A percentile compares a stretch with the other conserved stretches of the same genome.
phyloP scores from a whole-genome alignment of 148 eudicot genomes.

The Limonium bicolor region DNA sequence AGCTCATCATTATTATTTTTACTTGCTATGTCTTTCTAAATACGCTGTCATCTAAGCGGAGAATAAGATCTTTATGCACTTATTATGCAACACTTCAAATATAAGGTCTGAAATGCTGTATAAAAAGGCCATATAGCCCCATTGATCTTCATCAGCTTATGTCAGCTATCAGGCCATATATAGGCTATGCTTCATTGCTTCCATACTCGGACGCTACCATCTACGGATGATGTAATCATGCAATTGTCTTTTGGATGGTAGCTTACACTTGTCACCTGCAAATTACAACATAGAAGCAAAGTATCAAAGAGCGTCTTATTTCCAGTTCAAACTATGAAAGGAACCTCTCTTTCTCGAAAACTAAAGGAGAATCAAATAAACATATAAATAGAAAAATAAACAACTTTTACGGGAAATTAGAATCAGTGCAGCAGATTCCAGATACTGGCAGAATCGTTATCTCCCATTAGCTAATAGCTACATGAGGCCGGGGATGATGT shows the following conservation, averaged over 20 bases:
- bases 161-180: no score
- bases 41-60: no score
- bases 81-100: no score
- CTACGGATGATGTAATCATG: slow-evolving; percentile 87
- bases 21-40: no score
- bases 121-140: no score
- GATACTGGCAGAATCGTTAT: no score
- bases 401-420: background rate
- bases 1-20: no score
- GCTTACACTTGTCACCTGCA: slow-evolving; percentile 90
- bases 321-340: background rate
- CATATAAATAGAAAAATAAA: background rate
- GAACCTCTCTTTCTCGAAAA: background rate
- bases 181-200: slow-evolving; percentile 25
- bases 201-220: slow-evolving; percentile 85
- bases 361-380: background rate
- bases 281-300: background rate
- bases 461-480: no score
- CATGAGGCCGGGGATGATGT: no score
- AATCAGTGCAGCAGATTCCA: background rate
- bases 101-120: no score
- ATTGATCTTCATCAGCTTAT: no score
- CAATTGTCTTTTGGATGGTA: slow-evolving; percentile 90
- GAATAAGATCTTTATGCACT: no score
- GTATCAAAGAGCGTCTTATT: background rate